phyloP scores from a whole-genome alignment of 768 basidiomycete genomes.

The Megacollybia marginata region DNA sequence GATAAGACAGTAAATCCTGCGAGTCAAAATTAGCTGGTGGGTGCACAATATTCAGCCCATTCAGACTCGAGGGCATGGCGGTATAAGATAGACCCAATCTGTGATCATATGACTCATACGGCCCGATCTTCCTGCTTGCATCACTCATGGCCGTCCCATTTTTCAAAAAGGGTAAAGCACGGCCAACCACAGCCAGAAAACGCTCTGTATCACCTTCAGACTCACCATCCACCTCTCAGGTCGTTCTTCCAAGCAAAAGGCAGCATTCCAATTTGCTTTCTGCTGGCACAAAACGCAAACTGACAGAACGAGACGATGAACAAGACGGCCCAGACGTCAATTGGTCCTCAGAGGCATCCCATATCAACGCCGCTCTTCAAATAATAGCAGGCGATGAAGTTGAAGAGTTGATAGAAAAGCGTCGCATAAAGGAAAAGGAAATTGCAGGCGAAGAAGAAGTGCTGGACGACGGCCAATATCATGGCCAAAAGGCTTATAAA shows the following conservation, averaged over 20 bases:
- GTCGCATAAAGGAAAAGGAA: constrained; percentile 46
- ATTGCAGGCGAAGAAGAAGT: constrained; percentile 46
- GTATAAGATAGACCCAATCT: not conserved
- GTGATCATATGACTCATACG: not conserved
- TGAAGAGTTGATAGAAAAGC: constrained; percentile 68
- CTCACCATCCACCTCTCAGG: constrained; percentile 45
- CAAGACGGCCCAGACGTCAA: constrained; percentile 65
- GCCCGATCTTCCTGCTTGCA: constrained; percentile 3
- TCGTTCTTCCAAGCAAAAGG: constrained; percentile 74
- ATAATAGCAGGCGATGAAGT: constrained; percentile 81
- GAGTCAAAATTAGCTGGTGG: constrained; percentile 36
- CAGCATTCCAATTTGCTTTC: constrained; percentile 61
- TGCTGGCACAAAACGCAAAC: constrained; percentile 65
- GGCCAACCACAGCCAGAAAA: constrained; percentile 71
- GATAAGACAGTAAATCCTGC: constrained; percentile 61
- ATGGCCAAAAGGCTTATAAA: constrained; percentile 76
- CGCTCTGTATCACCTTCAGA: constrained; percentile 61
- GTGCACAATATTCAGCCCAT: constrained; percentile 78
- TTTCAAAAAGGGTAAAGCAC: constrained; percentile 79
- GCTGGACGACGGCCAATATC: constrained; percentile 81
- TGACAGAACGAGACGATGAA: constrained; percentile 39
- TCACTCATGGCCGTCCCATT: constrained; percentile 65
- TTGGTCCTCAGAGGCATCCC: constrained; percentile 73
- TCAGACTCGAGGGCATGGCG: constrained; percentile 43
- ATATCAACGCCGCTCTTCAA: constrained; percentile 63